Conservation (phyloP, 371 early-diverging fungal genomes). For the Mucor saturninus region DNA sequence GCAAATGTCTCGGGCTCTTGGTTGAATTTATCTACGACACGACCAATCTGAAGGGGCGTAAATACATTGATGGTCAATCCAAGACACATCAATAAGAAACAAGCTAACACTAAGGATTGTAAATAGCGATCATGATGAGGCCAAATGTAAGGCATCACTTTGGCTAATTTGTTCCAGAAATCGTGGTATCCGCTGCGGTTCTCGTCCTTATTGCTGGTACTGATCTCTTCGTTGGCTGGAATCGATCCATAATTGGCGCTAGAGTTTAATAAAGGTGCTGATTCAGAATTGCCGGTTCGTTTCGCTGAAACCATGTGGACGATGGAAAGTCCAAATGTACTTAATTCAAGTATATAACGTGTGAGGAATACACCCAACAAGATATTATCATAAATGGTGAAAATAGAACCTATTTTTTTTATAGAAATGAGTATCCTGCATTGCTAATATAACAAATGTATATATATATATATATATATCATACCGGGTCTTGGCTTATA, state of each 20-base stretch:
- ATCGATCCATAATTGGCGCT: conserved; percentile 26
- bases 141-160: conserved; percentile 86
- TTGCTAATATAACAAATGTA: background rate
- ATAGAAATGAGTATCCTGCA: no score
- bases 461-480: no score
- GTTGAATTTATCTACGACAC: conserved; percentile 70
- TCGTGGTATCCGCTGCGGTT: conserved; percentile 39
- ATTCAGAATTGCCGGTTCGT: conserved; percentile 6
- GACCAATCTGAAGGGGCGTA: conserved; percentile 84
- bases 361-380: conserved; percentile 38
- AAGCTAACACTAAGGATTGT: conserved; percentile 71
- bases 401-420: conserved; percentile 23
- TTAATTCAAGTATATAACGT: conserved; percentile 37
- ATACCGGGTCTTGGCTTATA: conserved; percentile 43
- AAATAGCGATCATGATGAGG: conserved; percentile 69
- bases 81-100: conserved; percentile 69
- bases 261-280: conserved; percentile 18
- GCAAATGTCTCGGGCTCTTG: conserved; percentile 31
- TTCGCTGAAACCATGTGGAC: conserved; percentile 36
- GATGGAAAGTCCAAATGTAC: conserved; percentile 29
- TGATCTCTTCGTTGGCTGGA: background rate
- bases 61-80: conserved; percentile 86
- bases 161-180: conserved; percentile 60
- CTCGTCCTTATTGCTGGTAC: conserved; percentile 15
- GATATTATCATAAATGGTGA: conserved; percentile 40